These are phyloP conservation scores for Colletotrichum aenigma DNA, from an alignment of 2,329 filamentous ascomycete genomes.

Conservation along the genomic window DNA sequence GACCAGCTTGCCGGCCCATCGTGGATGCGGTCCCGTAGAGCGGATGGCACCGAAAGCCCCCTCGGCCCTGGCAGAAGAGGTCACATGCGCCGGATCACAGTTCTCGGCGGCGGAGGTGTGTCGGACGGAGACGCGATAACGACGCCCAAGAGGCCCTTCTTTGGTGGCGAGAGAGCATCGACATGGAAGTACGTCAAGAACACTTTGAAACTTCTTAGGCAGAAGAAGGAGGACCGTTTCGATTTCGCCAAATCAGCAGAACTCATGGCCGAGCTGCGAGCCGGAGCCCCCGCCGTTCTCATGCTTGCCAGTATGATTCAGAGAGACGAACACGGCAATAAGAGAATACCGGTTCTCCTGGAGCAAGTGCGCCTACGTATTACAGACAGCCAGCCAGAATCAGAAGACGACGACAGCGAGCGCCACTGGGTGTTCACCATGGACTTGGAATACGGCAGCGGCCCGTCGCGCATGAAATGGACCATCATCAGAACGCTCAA, in stretches of 20 bases:
- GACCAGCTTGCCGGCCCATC: constrained; percentile 62
- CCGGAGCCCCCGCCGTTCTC: constrained; percentile 88
- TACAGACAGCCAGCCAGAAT: constrained; percentile 75
- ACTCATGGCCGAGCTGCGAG: constrained; percentile 91
- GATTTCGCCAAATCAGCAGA: constrained; percentile 96
- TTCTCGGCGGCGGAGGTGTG: constrained; percentile 66
- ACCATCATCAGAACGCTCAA: constrained; percentile 83
- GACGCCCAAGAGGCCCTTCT: constrained; percentile 59
- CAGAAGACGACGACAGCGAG: constrained; percentile 61
- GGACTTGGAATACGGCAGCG: constrained; percentile 94
- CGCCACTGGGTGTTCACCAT: constrained; percentile 89
- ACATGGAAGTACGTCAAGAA: constrained; percentile 94
- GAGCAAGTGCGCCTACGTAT: constrained; percentile 93
- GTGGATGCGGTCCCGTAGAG: constrained; percentile 49
- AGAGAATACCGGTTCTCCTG: constrained; percentile 89
- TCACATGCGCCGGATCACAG: constrained; percentile 69
- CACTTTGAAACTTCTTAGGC: constrained; percentile 78
- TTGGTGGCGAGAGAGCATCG: constrained; percentile 70
- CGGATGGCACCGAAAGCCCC: constrained; percentile 53
- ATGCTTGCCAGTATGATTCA: constrained; percentile 98
- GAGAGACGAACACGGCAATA: constrained; percentile 93
- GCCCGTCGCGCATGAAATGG: constrained; percentile 96
- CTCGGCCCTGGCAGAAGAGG: constrained; percentile 59
- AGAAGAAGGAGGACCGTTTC: constrained; percentile 85
- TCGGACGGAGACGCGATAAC: constrained; percentile 68